Evolutionary conservation across 768 basidiomycete genomes (phyloP).

Genomic region (Dendrothele bispora): DNA sequence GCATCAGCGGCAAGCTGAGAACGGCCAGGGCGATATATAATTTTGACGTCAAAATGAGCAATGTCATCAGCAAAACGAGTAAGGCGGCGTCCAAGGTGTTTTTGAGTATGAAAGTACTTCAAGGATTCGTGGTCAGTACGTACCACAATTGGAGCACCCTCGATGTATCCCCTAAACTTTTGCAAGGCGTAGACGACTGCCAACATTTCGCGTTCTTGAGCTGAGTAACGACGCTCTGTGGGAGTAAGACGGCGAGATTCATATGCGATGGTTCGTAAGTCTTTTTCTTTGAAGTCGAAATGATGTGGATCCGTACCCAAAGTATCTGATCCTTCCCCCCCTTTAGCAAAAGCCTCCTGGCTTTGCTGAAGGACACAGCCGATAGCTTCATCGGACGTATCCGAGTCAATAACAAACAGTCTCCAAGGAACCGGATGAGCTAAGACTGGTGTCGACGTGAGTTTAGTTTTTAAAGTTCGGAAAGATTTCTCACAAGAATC

Average conservation of each 20-base stretch:
- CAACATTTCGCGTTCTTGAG: constrained; percentile 12
- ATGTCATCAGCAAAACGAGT: constrained; percentile 19
- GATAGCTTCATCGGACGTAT: not conserved
- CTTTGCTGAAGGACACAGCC: constrained; percentile 1
- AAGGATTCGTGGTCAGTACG: constrained; percentile 21
- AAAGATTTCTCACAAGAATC: not conserved
- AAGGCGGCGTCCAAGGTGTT: constrained; percentile 19
- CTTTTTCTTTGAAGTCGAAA: constrained; percentile 5
- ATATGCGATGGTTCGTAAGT: constrained; percentile 11
- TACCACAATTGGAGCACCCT: constrained; percentile 20
- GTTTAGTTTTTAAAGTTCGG: not conserved
- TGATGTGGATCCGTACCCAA: too few relatives aligned
- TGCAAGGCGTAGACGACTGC: constrained; percentile 17
- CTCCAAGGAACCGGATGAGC: constrained; percentile 1
- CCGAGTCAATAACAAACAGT: not conserved
- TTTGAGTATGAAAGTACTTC: constrained; percentile 18
- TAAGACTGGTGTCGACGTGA: not conserved
- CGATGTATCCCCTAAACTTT: constrained; percentile 18
- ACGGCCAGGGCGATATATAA: constrained; percentile 14
- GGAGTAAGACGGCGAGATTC: constrained; percentile 11
- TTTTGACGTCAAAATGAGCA: constrained; percentile 14
- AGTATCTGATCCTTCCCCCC: too few relatives aligned
- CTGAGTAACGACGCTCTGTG: constrained; percentile 12
- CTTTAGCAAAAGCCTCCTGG: too few relatives aligned
- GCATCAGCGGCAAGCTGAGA: constrained; percentile 17